Evolutionary conservation across 192 early-diverging fungal species (phyloP), one percentile per base, ranked within the genome.

Genomic region (Coemansia sp.): DNA sequence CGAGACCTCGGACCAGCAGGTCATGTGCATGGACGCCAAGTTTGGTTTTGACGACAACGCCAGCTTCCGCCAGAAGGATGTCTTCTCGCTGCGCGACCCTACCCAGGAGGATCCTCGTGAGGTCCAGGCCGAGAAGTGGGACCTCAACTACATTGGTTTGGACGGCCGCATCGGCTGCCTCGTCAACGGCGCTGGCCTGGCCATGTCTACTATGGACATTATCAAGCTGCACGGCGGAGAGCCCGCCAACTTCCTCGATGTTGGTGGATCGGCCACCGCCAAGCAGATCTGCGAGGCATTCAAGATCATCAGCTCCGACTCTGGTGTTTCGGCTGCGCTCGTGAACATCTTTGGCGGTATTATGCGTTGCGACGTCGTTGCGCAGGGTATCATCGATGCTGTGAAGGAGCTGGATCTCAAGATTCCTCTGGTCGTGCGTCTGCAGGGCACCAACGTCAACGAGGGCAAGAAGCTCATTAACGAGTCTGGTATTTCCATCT

Each of bases 181-280:
- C 27, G 93, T 98, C 66, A 99, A 99, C 87, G 97, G 97, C 71
- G 96, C 97, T 51, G 97, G 97, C 74, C 89, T 99, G 44, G 97
- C 96, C 80, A 99, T 98, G 97, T 93, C 97, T 61, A 99, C 97
- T 64, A 99, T 98, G 96, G 97, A 99, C 84, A 99, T 99, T 76
- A 98, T 99, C 85, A 97, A 99, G 88, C 89, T 99, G 62, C 91
- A 99, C 87, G 97, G 96, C 66, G 97, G 97, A 43, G 93, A 95
- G 71, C 97, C 97, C 10, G 97, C 96, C 77, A 99, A 99, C 90
- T 99, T 99, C 87, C 90, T 99, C 66, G 96, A 99, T 83, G 97
- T 99, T 71, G 97, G 97, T 70, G 97, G 97, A 73, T 92, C 95
- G 75, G 96, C 97, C 63, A 94, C 92, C 24, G 89, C 95, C 63